Evolutionary conservation across 441 rosid species (phyloP).

Genomic region (Brassica hybrid): DNA sequence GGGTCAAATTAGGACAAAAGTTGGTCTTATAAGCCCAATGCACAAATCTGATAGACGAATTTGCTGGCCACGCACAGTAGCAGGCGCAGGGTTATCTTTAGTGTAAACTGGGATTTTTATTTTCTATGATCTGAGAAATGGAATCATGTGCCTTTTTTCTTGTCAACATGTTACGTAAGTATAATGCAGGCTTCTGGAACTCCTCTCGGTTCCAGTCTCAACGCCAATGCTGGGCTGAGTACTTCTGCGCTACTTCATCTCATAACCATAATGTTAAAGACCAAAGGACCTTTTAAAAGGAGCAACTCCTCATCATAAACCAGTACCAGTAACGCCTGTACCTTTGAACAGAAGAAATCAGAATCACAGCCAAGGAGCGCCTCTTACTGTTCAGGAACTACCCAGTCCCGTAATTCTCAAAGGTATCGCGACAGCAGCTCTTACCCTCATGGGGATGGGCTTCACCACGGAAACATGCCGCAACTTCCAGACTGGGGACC

Average conservation of each 20-base stretch:
- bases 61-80: background rate
- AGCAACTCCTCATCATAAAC: background rate
- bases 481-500: slow-evolving; percentile 64
- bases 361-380: slow-evolving; percentile 26
- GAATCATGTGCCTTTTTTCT: background rate
- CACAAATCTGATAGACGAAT: background rate
- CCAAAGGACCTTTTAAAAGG: slow-evolving; percentile 33
- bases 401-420: slow-evolving; percentile 5
- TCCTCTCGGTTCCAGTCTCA: background rate
- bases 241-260: slow-evolving; percentile 19
- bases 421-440: slow-evolving; percentile 32
- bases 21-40: background rate
- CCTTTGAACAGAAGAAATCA: slow-evolving; percentile 23
- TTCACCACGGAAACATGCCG: slow-evolving; percentile 51
- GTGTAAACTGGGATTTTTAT: background rate
- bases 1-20: too few species aligned
- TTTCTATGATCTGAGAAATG: too few species aligned
- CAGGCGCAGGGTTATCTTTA: background rate
- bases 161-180: background rate
- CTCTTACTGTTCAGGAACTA: slow-evolving; percentile 5
- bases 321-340: background rate
- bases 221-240: background rate
- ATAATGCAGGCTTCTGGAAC: background rate
- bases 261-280: slow-evolving; percentile 8
- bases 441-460: slow-evolving; percentile 20